Base-by-base conservation (phyloP, 768 basidiomycete genomes). In the Tricholoma terreum region DNA sequence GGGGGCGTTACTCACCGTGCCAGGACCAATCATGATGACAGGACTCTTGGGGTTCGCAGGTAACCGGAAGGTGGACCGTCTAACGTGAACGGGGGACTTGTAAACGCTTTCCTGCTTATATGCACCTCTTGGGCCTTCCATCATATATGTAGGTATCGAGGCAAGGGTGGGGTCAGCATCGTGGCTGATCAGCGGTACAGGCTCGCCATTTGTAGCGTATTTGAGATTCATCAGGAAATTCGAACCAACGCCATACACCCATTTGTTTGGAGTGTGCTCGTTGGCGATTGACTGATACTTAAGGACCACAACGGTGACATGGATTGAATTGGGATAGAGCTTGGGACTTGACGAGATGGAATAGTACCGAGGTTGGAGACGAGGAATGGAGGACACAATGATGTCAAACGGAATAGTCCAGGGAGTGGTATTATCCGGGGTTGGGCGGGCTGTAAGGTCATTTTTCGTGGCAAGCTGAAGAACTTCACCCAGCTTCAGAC, bases 291-390 rank as follows among this genome's bases (percentile, higher is more conserved):
- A 87, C 70, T 95, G 79, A 73, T 96, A 98, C 71, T 94, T 93
- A 69, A 98, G 86, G 9, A 98, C 93, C 52, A 99, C 97, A 54
- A 84, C 90, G 14, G 97, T 99, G 65, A 94, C 87, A 72, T 99
- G 97, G 63, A 99, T 93, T 7, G 89, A 77, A 58, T 82, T 85
- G n/a, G 95, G 84, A 71, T 93, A 70, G 9, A 98, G 77, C 71
- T 98, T 98, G 42, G 97, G 94, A 60, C 92, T 94, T 17, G 95
- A 98, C 8, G 97, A 98, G 71, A 99, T 98, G 33, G 97, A 99
- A 74, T 96, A 99, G 77, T 91, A 99, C 55, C 97, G 89, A 33
- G 97, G 94, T 70, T 98, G 96, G 17, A 99, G 83, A 61, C 97
- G 93, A 36, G 93, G 85, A 58, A 96, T 87, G 51, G 90, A 87